Conservation (phyloP, 768 basidiomycete genomes). For the Kwoniella sp. region DNA sequence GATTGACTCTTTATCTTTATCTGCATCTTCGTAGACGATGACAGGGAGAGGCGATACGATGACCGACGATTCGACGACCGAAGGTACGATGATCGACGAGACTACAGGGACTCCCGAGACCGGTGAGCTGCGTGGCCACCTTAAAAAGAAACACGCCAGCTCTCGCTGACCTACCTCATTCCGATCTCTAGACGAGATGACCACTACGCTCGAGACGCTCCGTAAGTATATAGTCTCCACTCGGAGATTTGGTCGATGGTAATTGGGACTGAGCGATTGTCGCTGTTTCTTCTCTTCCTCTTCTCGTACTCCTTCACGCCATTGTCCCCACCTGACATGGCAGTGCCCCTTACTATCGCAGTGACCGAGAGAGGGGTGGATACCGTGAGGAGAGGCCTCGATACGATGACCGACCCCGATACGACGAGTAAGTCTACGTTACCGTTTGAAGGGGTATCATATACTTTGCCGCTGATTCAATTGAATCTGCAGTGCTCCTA, state of each 20-base stretch:
- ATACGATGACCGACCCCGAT: slow-evolving; percentile 41
- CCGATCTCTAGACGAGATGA: slow-evolving; percentile 15
- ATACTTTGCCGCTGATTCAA: neutral
- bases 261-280: slow-evolving; percentile 16
- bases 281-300: neutral
- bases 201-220: slow-evolving; percentile 24
- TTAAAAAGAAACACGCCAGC: too few relatives aligned
- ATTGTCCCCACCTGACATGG: slow-evolving; percentile 16
- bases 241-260: slow-evolving; percentile 16
- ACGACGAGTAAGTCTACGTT: slow-evolving; percentile 24
- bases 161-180: too few relatives aligned
- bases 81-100: slow-evolving; percentile 37
- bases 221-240: slow-evolving; percentile 14
- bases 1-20: slow-evolving; percentile 26
- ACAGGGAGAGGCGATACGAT: slow-evolving; percentile 58
- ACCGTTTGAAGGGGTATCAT: too few relatives aligned
- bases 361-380: slow-evolving; percentile 28
- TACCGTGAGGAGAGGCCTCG: slow-evolving; percentile 34
- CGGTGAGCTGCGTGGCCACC: slow-evolving; percentile 23
- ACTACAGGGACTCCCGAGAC: slow-evolving; percentile 55
- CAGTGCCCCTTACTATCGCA: slow-evolving; percentile 29
- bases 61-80: slow-evolving; percentile 52
- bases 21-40: slow-evolving; percentile 55
- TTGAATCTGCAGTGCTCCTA: neutral
- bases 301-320: neutral